Percentiles rank a stretch among this genome's conserved stretches.
These are phyloP conservation scores for Auricularia sp. DNA, from an alignment of 768 basidiomycete genomes.

Conservation along the genomic window DNA sequence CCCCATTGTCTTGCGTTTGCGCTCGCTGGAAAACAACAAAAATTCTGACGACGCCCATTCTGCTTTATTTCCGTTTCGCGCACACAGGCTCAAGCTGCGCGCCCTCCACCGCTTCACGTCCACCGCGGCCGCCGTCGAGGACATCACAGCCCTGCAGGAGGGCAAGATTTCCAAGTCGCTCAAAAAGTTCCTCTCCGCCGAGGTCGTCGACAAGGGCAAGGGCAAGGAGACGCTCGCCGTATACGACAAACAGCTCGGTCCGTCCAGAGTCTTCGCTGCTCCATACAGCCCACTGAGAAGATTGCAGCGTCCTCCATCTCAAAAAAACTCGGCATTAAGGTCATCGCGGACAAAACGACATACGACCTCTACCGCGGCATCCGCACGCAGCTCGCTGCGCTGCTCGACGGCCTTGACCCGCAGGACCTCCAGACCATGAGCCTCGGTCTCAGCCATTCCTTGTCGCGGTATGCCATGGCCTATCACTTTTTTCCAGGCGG, in stretches of 20 bases:
- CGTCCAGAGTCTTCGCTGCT: conserved; percentile 18
- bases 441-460: conserved; percentile 90
- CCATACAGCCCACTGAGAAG: background rate
- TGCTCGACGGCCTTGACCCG: conserved; percentile 85
- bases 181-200: conserved; percentile 85
- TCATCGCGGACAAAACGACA: conserved; percentile 46
- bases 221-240: conserved; percentile 79
- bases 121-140: conserved; percentile 93
- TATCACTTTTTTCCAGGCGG: background rate
- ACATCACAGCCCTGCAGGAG: conserved; percentile 83
- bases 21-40: background rate
- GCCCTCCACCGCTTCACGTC: conserved; percentile 94
- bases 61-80: background rate
- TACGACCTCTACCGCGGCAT: conserved; percentile 93
- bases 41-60: background rate
- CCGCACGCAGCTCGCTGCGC: conserved; percentile 70
- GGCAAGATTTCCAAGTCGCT: conserved; percentile 89
- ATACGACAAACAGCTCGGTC: conserved; percentile 84
- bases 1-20: conserved; percentile 2
- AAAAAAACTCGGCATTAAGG: conserved; percentile 90
- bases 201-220: conserved; percentile 83
- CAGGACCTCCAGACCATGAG: conserved; percentile 97
- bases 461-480: conserved; percentile 60
- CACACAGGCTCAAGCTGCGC: conserved; percentile 75
- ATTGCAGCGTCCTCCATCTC: conserved; percentile 68